These are phyloP conservation scores for Phialophora macrospora DNA, from an alignment of 2,329 filamentous ascomycete species.

Conservation along the genomic window DNA sequence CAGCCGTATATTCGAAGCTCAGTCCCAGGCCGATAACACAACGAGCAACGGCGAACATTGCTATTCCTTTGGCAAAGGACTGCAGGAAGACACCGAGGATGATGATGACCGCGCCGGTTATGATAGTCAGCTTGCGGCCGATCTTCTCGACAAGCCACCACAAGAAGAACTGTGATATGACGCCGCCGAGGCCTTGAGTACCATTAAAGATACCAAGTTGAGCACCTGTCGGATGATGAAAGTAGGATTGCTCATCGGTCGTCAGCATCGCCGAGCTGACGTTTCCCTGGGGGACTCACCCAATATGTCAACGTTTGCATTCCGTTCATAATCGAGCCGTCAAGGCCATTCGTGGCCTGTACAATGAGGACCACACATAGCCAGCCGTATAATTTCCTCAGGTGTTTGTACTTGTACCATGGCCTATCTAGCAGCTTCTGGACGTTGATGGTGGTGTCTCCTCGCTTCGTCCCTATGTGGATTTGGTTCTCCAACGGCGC, in stretches of 20 bases:
- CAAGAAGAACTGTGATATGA: constrained; percentile 26
- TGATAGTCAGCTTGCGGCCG: constrained; percentile 23
- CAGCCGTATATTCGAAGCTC: constrained; percentile 27
- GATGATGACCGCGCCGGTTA: constrained; percentile 22
- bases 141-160: constrained; percentile 28
- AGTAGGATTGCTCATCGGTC: constrained; percentile 39
- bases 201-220: constrained; percentile 28
- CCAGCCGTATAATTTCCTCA: constrained; percentile 25
- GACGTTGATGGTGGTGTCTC: constrained; percentile 25
- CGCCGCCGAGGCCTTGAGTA: constrained; percentile 23
- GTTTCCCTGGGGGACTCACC: constrained; percentile 9
- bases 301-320: constrained; percentile 38
- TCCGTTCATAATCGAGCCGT: constrained; percentile 41
- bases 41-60: constrained; percentile 27
- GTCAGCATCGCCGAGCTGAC: not conserved
- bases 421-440: constrained; percentile 26
- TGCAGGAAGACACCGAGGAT: constrained; percentile 26
- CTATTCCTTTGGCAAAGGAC: constrained; percentile 20
- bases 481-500: constrained; percentile 22
- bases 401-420: constrained; percentile 28
- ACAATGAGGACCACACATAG: constrained; percentile 28
- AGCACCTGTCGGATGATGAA: constrained; percentile 37
- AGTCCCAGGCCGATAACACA: constrained; percentile 23
- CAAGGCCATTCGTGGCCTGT: constrained; percentile 22
- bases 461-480: constrained; percentile 21